Base-by-base conservation (phyloP, 768 basidiomycete species). In the Leccinellum rugosiceps region DNA sequence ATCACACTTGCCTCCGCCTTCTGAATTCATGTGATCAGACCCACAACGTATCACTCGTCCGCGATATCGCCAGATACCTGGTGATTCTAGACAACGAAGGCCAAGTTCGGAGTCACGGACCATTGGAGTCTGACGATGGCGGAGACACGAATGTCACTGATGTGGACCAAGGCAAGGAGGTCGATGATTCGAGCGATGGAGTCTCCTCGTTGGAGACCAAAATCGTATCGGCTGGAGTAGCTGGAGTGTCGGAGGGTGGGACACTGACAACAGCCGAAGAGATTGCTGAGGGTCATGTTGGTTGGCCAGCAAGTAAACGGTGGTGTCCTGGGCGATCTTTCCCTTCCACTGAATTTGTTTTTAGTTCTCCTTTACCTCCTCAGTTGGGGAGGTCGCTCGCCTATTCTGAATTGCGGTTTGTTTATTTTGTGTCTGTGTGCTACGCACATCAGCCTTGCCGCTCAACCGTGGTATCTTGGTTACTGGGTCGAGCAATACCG, bases 51-150 rank as follows among this genome's bases (percentile, higher is more conserved):
- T 65, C 64, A n/a, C 59, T 74, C 58, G 64, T 63, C 13, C 57
- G 44, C 54, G 62, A 26, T 35, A 67, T 57, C 26, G 65, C 60
- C 55, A 30, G 62, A 68, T 15, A 81, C 59, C 78, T 85, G 6
- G 79, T 88, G 11, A 80, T 81, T 1, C 59, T 89, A 17, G 77
- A 77, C 21, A 50, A 60, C 1, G 80, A 87, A 57, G 87, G 87
- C 0, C 74, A 77, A 0, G 74, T 84, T 25, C 65, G 67, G 9
- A 75, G 76, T 45, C 77, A 80, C 55, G 82, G 80, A 3, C 74
- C 74, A 0, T 68, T 86, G 11, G 67, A 68, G 2, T 70, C 75
- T 7, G 11, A 30, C 8, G 28, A n/a, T 23, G 25, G 41, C 14
- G 41, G 31, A 21, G 17, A 55, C 19, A 21, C 45, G 21, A 25